phyloP scores from a whole-genome alignment of 2,329 filamentous ascomycete genomes.

The Botrytis galanthina region DNA sequence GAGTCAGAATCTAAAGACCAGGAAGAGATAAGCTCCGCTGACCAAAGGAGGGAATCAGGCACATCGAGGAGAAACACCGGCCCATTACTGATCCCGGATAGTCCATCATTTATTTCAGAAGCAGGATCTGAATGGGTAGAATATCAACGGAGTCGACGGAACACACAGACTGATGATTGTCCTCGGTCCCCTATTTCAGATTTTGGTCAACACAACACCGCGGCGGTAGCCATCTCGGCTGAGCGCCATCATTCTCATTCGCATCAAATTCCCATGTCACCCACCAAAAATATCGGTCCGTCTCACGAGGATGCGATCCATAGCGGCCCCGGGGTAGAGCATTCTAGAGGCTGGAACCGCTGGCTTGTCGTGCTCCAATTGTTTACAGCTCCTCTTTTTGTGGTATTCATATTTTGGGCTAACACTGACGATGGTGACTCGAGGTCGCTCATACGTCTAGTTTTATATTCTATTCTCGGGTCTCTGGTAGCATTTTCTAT shows the following conservation, averaged over 20 bases:
- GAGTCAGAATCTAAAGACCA: slow-evolving; percentile 61
- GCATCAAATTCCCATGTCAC: slow-evolving; percentile 22
- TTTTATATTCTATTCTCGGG: slow-evolving; percentile 63
- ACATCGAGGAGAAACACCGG: slow-evolving; percentile 35
- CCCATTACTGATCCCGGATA: slow-evolving; percentile 32
- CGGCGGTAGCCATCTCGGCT: slow-evolving; percentile 36
- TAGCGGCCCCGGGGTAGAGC: slow-evolving; percentile 13
- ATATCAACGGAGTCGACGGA: slow-evolving; percentile 52
- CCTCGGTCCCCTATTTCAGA: slow-evolving; percentile 26
- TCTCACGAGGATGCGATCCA: slow-evolving; percentile 19
- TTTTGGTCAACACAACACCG: slow-evolving; percentile 38
- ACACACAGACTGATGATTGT: slow-evolving; percentile 36
- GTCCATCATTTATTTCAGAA: slow-evolving; percentile 28
- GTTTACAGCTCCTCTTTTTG: slow-evolving; percentile 83
- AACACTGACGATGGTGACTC: slow-evolving; percentile 59
- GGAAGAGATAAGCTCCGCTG: slow-evolving; percentile 33
- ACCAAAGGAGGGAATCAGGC: slow-evolving; percentile 21
- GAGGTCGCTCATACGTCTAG: slow-evolving; percentile 53
- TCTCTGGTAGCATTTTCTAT: slow-evolving; percentile 66
- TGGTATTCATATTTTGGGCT: slow-evolving; percentile 72
- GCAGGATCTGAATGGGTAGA: slow-evolving; percentile 58
- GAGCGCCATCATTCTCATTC: slow-evolving; percentile 34
- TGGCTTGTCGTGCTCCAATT: slow-evolving; percentile 87
- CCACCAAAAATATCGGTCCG: slow-evolving; percentile 16
- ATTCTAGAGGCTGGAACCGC: slow-evolving; percentile 67